Evolutionary conservation across 148 eudicot species (phyloP), one percentile per base, ranked within the genome.

Genomic region (Polygonum aviculare): DNA sequence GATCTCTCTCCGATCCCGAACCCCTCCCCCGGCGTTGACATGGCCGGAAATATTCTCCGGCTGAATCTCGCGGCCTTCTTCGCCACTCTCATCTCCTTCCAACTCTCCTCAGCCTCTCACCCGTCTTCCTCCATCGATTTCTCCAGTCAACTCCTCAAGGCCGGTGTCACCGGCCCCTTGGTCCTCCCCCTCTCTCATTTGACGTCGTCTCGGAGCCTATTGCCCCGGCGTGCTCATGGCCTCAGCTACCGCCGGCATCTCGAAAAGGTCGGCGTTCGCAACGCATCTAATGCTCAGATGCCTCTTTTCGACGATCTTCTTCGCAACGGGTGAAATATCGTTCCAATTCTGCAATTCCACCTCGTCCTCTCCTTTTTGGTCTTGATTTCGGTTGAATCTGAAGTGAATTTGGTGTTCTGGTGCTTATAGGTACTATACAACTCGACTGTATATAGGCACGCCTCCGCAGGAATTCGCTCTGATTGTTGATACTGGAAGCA

Each of bases 401-500:
- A 75, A 75, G 5, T 75, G 47, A 35, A 35, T 15, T 75, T 60
- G 71, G 40, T 19, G 15, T 19, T 76, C 15, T 8, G 38, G 12
- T 62, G 44, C 4, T 76, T 40, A 2, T 45, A 88, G 91, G 47
- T 86, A 88, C 79, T 86, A 86, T 49, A 84, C 93, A 9, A 87
- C 93, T 50, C 81, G 89, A 63, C 77, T 90, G 59, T 87, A 85
- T 82, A 87, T 90, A 9, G 91, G 93, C 40, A 86, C 89, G 55
- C 93, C 91, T 12, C 83, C 93, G 2, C 91, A 90, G 82, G 78
- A 74, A 48, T 90, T 90, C 59, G 87, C 93, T 10, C 87, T 90
- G n/a, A 90, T 87, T 0, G 91, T 90, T 55, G 93, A 90, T 74
- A 87, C 93, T 4, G 93, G 93, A 36, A 90, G 93, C 52, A 84